Base-by-base conservation (phyloP, 2,329 filamentous ascomycete genomes). In the Xylaria digitata region DNA sequence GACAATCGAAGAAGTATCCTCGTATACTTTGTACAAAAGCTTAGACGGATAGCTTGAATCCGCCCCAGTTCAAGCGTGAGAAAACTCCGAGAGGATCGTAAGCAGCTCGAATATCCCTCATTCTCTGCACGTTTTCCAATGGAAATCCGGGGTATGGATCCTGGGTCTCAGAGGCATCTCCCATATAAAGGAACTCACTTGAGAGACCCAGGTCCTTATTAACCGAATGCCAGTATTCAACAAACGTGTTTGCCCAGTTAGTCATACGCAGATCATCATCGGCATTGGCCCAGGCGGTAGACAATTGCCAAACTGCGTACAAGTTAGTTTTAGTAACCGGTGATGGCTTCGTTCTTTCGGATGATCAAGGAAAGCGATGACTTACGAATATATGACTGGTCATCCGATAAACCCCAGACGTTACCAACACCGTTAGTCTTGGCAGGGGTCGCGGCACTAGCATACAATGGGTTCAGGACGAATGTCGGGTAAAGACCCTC, bases 341-440 rank as follows among this genome's bases (percentile, higher is more conserved):
- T 30, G 46, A 30, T 13, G 17, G 26, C 46, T 26, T 45, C 42
- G 2, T n/a, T 45, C 42, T 17, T 17, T 1, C 13, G 1, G 42
- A n/a, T 45, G 3, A 45, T 45, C 42, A 6, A 30, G 46, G 9
- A 4, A 26, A 0, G 26, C 26, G 26, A 26, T 26, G 46, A 5
- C 77, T 65, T 71, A 80, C 78, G 69, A 7, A 80, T 78, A 3
- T 67, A 62, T 19, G 76, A 71, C 59, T 79, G 65, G 2, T 72
- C 62, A n/a, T 73, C 73, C 1, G 74, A 69, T 1, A 80, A 71
- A 19, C 77, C 78, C 77, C 79, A 82, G 0, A 77, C 72, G 58
- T 82, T 82, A 1, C 80, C 80, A 45, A 81, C 61, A 0, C 78
- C 76, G 34, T 81, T 82, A 21, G 67, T 77, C 37, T 75, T 71